phyloP scores from a whole-genome alignment of 1,284 basidiomycete genomes.

The Lignosus rhinocerotis region DNA sequence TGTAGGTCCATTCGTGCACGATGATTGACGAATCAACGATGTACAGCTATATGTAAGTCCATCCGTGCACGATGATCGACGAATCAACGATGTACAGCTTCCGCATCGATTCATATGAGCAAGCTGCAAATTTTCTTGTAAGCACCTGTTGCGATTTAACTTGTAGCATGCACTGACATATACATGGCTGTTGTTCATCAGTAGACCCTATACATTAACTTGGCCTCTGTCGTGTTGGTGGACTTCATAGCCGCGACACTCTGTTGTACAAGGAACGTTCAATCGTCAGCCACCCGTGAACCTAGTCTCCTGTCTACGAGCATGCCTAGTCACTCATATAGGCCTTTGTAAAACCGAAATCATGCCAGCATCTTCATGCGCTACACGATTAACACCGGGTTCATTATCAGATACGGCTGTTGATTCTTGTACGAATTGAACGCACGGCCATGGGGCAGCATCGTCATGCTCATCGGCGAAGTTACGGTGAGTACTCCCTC shows the following conservation, averaged over 20 bases:
- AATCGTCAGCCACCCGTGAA: not conserved
- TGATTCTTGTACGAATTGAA: not conserved
- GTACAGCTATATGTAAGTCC: too few relatives aligned
- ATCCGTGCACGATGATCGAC: not conserved
- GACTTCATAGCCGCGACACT: not conserved
- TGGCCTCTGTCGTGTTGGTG: not conserved
- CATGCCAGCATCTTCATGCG: not conserved
- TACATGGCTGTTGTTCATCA: not conserved
- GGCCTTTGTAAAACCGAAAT: not conserved
- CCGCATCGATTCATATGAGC: not conserved
- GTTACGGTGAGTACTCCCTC: not conserved
- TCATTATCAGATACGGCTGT: not conserved
- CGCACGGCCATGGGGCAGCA: not conserved
- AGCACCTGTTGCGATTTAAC: not conserved
- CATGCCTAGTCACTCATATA: not conserved
- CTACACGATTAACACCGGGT: not conserved
- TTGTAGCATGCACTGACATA: not conserved
- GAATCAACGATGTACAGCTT: not conserved
- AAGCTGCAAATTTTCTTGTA: not conserved
- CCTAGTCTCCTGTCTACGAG: not conserved
- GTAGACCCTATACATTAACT: not conserved
- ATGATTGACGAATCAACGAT: too few relatives aligned
- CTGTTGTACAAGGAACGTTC: not conserved
- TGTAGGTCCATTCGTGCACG: not conserved
- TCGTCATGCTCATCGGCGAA: not conserved